Evolutionary conservation across 2,329 filamentous ascomycete species (phyloP), one percentile per base, ranked within the genome.

Genomic region (Hirsutella rhossiliensis): DNA sequence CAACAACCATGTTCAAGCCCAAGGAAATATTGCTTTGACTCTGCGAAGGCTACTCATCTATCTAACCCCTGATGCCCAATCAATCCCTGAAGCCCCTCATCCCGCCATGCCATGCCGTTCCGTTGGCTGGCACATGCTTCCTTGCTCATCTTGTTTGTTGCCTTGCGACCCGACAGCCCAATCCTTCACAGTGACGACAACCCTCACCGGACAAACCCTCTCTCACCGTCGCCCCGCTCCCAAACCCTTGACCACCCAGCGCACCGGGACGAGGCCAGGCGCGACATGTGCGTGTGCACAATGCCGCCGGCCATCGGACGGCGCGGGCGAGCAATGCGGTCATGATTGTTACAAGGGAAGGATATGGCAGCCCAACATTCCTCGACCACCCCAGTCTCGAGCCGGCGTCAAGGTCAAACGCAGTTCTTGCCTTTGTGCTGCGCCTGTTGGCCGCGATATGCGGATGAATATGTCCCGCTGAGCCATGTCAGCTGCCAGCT

Each of bases 281-380:
- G 23, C 23, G 23, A 27, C 23, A 27, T 9, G 23, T 27, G n/a
- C n/a, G n/a, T n/a, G n/a, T n/a, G n/a, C n/a, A n/a, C n/a, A n/a
- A n/a, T n/a, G 23, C 23, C 23, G 23, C 9, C 6, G 23, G 23
- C 23, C 23, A 27, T 27, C 23, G 9, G 9, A 9, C 23, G 9
- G 23, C 23, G 23, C 23, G 23, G 23, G 23, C 23, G 23, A 27
- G 23, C 23, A 27, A 9, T 3, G 23, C 9, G 6, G 23, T 4
- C 31, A 13, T 32, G 12, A 32, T 17, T 17, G 11, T 43, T 36
- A 94, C 45, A 94, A 53, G 23, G 87, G 87, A 52, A 95, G 66
- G 50, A 97, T 76, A 66, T 96, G 89, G 62, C 90, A 98, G 44
- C 90, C 90, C 55, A 98, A 67, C 61, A 94, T 68, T 12, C 90